Evolutionary conservation across 257 asterid species (phyloP).

Genomic region (Primulina eburnea): DNA sequence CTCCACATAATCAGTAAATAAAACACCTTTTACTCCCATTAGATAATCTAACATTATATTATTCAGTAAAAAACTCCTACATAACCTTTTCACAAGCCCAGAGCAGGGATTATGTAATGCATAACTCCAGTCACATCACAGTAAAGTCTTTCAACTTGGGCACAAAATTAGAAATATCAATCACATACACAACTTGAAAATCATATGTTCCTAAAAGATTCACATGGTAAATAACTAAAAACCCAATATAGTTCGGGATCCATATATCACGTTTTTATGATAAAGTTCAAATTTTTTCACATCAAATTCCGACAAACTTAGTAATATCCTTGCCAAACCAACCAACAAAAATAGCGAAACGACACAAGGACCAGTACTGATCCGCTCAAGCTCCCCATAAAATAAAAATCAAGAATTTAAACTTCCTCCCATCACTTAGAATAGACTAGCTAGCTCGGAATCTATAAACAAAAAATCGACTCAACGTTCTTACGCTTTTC

Average conservation of each 20-base stretch:
- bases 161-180: constrained; percentile 19
- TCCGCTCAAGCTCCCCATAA: neutral
- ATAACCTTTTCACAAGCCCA: constrained; percentile 13
- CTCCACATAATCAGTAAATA: constrained; percentile 18
- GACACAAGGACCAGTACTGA: neutral
- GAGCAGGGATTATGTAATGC: constrained; percentile 15
- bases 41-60: constrained; percentile 15
- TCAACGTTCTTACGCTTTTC: constrained; percentile 12
- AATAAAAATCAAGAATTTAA: too few species aligned
- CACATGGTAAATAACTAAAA: neutral
- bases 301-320: constrained; percentile 10
- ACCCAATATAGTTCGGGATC: neutral
- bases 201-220: constrained; percentile 6
- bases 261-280: constrained; percentile 8
- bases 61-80: constrained; percentile 20
- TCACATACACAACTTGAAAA: constrained; percentile 8
- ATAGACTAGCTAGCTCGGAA: constrained; percentile 12
- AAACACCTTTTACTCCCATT: constrained; percentile 17
- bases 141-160: constrained; percentile 23
- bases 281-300: constrained; percentile 2
- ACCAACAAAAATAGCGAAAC: constrained; percentile 6
- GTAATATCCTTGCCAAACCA: constrained; percentile 22
- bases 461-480: constrained; percentile 5
- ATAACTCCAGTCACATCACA: constrained; percentile 27
- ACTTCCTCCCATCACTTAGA: neutral